Base-by-base conservation (phyloP, 176 grass and related monocot genomes). In the Carex parvula region DNA sequence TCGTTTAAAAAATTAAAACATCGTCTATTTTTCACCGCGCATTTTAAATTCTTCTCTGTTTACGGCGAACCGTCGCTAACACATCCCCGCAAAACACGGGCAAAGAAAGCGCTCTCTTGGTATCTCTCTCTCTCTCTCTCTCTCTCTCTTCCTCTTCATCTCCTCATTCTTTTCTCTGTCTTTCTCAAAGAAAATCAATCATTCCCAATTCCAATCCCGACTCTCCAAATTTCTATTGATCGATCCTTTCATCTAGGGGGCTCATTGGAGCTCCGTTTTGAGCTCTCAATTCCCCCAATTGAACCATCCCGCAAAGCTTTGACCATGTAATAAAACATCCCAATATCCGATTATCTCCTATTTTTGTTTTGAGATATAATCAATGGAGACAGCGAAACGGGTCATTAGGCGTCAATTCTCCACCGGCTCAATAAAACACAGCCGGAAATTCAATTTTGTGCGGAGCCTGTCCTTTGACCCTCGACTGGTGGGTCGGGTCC, bases 331-430 rank as follows among this genome's bases (percentile, higher is more conserved):
- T 54, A 4, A 1, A 26, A 16, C 16, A 75, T 75, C 46, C 6
- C 3, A 8, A 54, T 75, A 26, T 87, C 84, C 39, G 85, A 88
- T 50, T 24, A 53, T 56, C 70, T 32, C 18, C 32, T 60, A 62
- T 35, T 10, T 42, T 78, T 14, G 2, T 33, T 48, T 74, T 30
- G 54, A 46, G 83, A 79, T 56, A 70, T 62, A 46, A 11, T 68
- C 44, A 37, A 37, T 90, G 91, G 91, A 91, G 26, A 54, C n/a
- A 26, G 90, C 89, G 17, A 88, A 80, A 79, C 85, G 72, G 67
- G 70, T 88, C 62, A 82, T 99, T 68, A 85, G 87, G 80, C 89
- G 96, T 60, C 96, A 95, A 84, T 86, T 95, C 60, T 95, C 96
- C 4, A 79, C 86, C 6, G 96, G 91, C 4, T 93, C 96, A 7